These are phyloP conservation scores for Penicillium sclerotigenum DNA, from an alignment of 2,329 filamentous ascomycete genomes.

Conservation along the genomic window DNA sequence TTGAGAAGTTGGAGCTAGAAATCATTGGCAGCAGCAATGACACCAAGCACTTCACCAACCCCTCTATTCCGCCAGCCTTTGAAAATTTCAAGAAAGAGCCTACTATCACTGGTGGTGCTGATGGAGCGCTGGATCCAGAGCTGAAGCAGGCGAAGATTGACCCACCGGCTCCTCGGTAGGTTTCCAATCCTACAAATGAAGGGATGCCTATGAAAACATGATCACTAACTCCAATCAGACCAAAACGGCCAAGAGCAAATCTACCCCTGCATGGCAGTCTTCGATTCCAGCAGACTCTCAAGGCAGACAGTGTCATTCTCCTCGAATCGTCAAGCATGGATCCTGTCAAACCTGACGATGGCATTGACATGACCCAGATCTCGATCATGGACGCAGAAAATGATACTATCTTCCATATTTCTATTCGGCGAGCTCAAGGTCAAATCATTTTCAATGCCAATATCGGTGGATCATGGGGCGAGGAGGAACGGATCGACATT, in stretches of 20 bases:
- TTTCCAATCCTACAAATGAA: background rate
- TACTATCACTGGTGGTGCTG: slow-evolving; percentile 8
- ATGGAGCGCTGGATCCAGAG: slow-evolving; percentile 8
- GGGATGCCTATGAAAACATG: background rate
- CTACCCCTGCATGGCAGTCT: slow-evolving; percentile 2
- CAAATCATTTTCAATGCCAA: slow-evolving; percentile 10
- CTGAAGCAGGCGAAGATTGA: slow-evolving; percentile 7
- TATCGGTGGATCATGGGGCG: slow-evolving; percentile 4
- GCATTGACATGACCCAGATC: slow-evolving; percentile 7
- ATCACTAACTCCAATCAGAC: background rate
- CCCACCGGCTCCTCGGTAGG: slow-evolving; percentile 1
- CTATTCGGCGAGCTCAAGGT: slow-evolving; percentile 1
- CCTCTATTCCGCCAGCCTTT: background rate
- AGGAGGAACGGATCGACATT: slow-evolving; percentile 2
- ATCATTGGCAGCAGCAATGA: slow-evolving; percentile 13
- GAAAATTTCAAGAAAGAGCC: slow-evolving; percentile 12
- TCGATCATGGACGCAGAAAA: background rate
- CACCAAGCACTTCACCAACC: slow-evolving; percentile 6
- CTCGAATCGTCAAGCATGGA: slow-evolving; percentile 6
- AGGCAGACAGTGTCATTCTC: slow-evolving; percentile 8
- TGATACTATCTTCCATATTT: slow-evolving; percentile 4
- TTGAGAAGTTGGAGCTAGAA: slow-evolving; percentile 9
- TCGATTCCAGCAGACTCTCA: slow-evolving; percentile 1
- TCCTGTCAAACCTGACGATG: background rate
- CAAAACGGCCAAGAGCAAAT: slow-evolving; percentile 6